Evolutionary conservation across 2,329 filamentous ascomycete species (phyloP), one percentile per base, ranked within the genome.

Genomic region (Xylaria sp.): DNA sequence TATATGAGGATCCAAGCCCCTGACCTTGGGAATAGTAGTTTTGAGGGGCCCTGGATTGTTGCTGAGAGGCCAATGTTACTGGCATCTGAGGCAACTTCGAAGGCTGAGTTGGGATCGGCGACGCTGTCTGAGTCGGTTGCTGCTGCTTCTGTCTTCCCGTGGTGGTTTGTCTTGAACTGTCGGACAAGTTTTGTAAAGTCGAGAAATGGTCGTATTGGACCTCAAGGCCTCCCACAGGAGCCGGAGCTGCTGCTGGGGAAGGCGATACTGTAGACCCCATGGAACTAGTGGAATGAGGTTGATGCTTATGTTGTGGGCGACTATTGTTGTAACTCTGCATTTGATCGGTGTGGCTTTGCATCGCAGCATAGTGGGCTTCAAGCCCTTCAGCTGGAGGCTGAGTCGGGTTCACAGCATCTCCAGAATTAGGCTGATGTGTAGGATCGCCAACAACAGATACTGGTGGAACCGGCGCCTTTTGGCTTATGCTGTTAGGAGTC

Each of bases 201-300:
- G 69, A 65, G 33, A 74, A 73, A 19, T 70, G 72, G 17, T 74
- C 72, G 38, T 67, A 72, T 23, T 73, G 72, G 11, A 70, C 71
- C 25, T 72, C 72, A 27, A 75, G 58, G 13, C 73, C 70, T 35
- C 72, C 70, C 1, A 69, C 61, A 10, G 67, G 60, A 10, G 64
- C 51, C 8, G 68, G 60, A 19, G 51, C 65, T 43, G 64, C 27
- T 25, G 56, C 35, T 21, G 66, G 63, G 27, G 62, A 58, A 25
- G 69, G 66, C 41, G 70, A 70, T 19, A 61, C 54, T 3, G 66
- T 66, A 31, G 62, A 64, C 13, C 69, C 67, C 27, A 71, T 66
- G 2, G 70, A 54, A 21, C 55, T 33, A n/a, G 66, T 53, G 8
- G 68, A 46, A 33, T 70, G 71, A 21, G 66, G 67, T 8, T 68